Conservation (phyloP, 805 yeast genomes). For the Pichia rugopelliculosa region DNA sequence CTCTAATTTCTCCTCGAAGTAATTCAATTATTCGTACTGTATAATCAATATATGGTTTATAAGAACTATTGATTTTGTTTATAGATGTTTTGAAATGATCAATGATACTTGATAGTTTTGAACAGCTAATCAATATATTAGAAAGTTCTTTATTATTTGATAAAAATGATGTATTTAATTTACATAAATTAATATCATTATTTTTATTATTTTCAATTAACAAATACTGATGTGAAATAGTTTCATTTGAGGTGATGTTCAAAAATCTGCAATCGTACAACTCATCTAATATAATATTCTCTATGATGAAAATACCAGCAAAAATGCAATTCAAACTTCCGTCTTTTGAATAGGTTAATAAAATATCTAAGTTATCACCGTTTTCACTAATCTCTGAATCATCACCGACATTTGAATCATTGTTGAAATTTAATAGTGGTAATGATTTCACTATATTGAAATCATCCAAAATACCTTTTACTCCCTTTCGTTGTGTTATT, state of each 20-base stretch:
- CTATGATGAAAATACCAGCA: conserved; percentile 30
- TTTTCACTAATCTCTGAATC: conserved; percentile 20
- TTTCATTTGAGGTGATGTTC: not conserved
- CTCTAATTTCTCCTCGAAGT: conserved; percentile 30
- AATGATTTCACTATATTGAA: conserved; percentile 21
- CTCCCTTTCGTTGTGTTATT: not conserved
- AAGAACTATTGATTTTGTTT: conserved; percentile 23
- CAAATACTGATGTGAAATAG: conserved; percentile 21
- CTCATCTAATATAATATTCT: conserved; percentile 11
- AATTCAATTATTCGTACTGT: conserved; percentile 29
- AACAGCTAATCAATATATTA: conserved; percentile 28
- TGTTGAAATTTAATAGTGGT: conserved; percentile 13
- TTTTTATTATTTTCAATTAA: conserved; percentile 15
- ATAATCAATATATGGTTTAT: conserved; percentile 33
- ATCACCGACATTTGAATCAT: conserved; percentile 16
- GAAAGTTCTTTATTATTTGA: conserved; percentile 25
- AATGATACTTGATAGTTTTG: conserved; percentile 30
- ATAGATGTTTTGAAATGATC: conserved; percentile 30
- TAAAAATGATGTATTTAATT: conserved; percentile 22
- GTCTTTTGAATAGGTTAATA: conserved; percentile 22
- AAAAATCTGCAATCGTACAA: not conserved
- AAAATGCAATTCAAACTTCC: conserved; percentile 22
- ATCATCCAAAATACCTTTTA: conserved; percentile 6
- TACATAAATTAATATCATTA: conserved; percentile 15
- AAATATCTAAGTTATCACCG: conserved; percentile 22